Evolutionary conservation across 2,329 filamentous ascomycete genomes (phyloP).

Genomic region (Alternaria arbusti): DNA sequence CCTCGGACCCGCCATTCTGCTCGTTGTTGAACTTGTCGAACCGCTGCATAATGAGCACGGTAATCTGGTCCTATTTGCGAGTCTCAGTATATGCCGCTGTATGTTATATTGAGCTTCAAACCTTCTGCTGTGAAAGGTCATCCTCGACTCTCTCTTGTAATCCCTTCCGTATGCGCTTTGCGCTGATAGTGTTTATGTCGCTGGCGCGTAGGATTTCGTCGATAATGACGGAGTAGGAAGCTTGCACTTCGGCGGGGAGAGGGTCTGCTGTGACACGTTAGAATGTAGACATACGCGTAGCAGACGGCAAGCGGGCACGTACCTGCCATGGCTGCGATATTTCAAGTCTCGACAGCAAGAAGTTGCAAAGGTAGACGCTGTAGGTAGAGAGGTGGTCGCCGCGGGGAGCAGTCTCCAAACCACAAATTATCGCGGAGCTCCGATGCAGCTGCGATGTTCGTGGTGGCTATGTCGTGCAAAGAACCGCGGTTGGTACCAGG

Average conservation of each 20-base stretch:
- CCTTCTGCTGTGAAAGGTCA: conserved; percentile 69
- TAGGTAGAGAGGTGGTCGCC: conserved; percentile 1
- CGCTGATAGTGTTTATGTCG: conserved; percentile 69
- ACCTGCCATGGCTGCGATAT: conserved; percentile 39
- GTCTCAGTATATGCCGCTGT: conserved; percentile 17
- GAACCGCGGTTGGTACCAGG: conserved; percentile 3
- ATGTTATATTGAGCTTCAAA: conserved; percentile 35
- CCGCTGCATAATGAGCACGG: conserved; percentile 55
- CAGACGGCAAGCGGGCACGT: conserved; percentile 12
- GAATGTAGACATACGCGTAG: conserved; percentile 7
- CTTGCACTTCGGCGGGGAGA: conserved; percentile 56
- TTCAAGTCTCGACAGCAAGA: conserved; percentile 2
- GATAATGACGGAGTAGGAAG: conserved; percentile 64
- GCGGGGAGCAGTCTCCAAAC: neutral
- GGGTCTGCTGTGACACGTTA: conserved; percentile 29
- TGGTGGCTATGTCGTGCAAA: conserved; percentile 1
- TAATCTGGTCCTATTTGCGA: conserved; percentile 51
- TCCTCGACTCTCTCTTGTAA: conserved; percentile 66
- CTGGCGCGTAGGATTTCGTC: conserved; percentile 66
- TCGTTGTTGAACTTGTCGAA: conserved; percentile 57
- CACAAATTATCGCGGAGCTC: conserved; percentile 3
- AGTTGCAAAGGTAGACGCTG: neutral
- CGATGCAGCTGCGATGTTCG: conserved; percentile 11
- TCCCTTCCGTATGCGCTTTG: conserved; percentile 69
- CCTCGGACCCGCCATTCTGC: conserved; percentile 40